Percentiles rank a stretch among this genome's conserved stretches.
phyloP scores from a whole-genome alignment of 2,329 filamentous ascomycete species.

The Davidsoniella eucalypti region DNA sequence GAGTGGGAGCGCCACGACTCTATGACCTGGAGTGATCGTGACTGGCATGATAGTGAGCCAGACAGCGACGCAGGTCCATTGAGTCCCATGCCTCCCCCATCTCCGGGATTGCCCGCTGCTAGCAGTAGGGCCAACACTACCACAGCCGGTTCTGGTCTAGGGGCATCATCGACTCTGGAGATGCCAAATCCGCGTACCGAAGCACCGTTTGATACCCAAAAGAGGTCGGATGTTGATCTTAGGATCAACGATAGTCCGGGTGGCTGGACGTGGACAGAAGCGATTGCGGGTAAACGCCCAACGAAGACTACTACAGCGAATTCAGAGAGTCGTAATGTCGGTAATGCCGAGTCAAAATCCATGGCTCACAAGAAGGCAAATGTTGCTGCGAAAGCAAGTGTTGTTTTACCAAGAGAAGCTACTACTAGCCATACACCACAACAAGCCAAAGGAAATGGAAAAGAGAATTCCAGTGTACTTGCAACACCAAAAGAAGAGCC shows the following conservation, averaged over 20 bases:
- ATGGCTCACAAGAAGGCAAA: background rate
- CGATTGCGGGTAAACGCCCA: slow-evolving; percentile 30
- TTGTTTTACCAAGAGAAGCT: too few relatives aligned
- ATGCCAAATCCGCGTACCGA: background rate
- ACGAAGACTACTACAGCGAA: slow-evolving; percentile 1
- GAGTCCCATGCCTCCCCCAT: slow-evolving; percentile 8
- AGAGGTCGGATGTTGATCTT: background rate
- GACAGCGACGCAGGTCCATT: slow-evolving; percentile 24
- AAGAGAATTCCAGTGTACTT: too few relatives aligned
- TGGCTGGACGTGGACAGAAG: slow-evolving; percentile 37
- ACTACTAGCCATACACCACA: too few relatives aligned
- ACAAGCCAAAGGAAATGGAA: too few relatives aligned
- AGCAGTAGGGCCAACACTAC: background rate
- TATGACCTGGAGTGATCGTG: slow-evolving; percentile 48
- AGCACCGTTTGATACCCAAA: background rate
- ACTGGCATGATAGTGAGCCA: slow-evolving; percentile 39
- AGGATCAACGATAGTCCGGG: background rate
- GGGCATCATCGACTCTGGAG: background rate
- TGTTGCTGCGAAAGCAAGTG: background rate
- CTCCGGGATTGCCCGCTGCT: background rate
- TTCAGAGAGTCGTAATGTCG: too few relatives aligned
- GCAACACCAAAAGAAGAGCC: too few relatives aligned
- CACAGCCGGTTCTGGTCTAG: too few relatives aligned
- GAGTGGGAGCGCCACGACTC: slow-evolving; percentile 30
- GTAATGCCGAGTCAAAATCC: too few relatives aligned